These are phyloP conservation scores for Cephalotrichum gorgonifer DNA, from an alignment of 2,329 filamentous ascomycete species.

Conservation along the genomic window DNA sequence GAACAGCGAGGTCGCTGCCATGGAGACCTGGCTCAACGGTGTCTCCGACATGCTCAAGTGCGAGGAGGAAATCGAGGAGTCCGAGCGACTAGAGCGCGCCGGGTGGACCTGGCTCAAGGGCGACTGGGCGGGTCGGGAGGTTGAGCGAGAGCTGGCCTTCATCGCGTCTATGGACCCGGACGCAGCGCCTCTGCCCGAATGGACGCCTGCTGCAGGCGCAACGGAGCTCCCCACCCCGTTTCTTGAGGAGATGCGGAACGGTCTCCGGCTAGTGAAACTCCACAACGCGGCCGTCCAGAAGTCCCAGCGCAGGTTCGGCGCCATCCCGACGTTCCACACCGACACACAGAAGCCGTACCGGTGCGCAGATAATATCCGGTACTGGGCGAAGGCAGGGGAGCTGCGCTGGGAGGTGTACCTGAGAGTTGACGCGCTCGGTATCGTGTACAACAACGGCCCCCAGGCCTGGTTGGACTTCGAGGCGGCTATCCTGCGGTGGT, in stretches of 20 bases:
- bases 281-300: slow-evolving; percentile 84
- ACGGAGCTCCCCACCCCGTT: slow-evolving; percentile 61
- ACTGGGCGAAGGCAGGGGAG: slow-evolving; percentile 94
- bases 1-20: slow-evolving; percentile 64
- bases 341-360: slow-evolving; percentile 93
- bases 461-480: slow-evolving; percentile 76
- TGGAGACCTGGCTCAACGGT: slow-evolving; percentile 68
- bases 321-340: slow-evolving; percentile 81
- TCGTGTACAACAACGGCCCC: slow-evolving; percentile 64
- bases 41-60: slow-evolving; percentile 66
- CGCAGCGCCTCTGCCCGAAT: slow-evolving; percentile 53
- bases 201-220: slow-evolving; percentile 38
- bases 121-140: slow-evolving; percentile 66
- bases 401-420: slow-evolving; percentile 84
- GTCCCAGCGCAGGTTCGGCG: slow-evolving; percentile 77
- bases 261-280: slow-evolving; percentile 69
- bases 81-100: slow-evolving; percentile 59
- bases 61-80: slow-evolving; percentile 68
- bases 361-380: slow-evolving; percentile 84
- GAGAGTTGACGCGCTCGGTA: slow-evolving; percentile 72
- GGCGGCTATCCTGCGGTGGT: slow-evolving; percentile 73
- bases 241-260: slow-evolving; percentile 63
- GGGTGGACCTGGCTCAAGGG: slow-evolving; percentile 72
- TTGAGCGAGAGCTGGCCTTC: slow-evolving; percentile 73
- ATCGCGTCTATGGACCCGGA: slow-evolving; percentile 62